Evolutionary conservation across 208 protist genomes (phyloP), one percentile per base, ranked within the genome.

Genomic region (Lotmaria passim): DNA sequence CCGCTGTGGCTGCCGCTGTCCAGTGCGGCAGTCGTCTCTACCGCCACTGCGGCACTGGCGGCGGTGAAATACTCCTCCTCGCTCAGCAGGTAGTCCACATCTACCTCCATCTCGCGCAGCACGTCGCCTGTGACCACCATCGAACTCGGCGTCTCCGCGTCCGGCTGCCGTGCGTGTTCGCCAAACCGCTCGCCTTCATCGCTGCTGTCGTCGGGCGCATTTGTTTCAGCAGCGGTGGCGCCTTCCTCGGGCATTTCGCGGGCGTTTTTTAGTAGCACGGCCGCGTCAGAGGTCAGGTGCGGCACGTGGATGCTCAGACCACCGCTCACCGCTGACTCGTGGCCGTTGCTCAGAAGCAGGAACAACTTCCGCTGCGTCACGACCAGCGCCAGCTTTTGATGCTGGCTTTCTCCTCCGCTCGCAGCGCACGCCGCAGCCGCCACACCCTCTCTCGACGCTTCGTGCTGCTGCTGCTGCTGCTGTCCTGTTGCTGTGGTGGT

Each of bases 41-140:
- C 63, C 14, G 12, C 11, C 12, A 69, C 47, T 10, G 70, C 70
- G 10, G 55, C 34, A 31, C 70, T 76, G 3, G 70, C 52, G 6
- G 70, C 44, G 14, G 70, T 76, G 55, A 76, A 65, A 62, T 76
- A 70, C 55, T 76, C 70, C n/a, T 50, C 70, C 36, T 56, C 56
- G 36, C 47, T 24, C 24, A 76, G 62, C 19, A 76, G 12, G 36
- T 48, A 44, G 21, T 51, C 26, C 7, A 70, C 41, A 7, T 50
- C 44, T 17, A 70, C 70, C 46, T 44, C 62, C 10, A 56, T 14
- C 52, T 64, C 70, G 26, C 23, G 23, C 15, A 14, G 0, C 1
- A 26, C 6, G n/a, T 53, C 31, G 44, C 41, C 30, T 17, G 30
- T n/a, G 44, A 44, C 53, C 0, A 41, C 28, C 7, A 19, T 12